A percentile compares a stretch with the other conserved stretches of the same genome.
Conservation (phyloP, 768 basidiomycete species). For the Strobilomyces echinocephalus region DNA sequence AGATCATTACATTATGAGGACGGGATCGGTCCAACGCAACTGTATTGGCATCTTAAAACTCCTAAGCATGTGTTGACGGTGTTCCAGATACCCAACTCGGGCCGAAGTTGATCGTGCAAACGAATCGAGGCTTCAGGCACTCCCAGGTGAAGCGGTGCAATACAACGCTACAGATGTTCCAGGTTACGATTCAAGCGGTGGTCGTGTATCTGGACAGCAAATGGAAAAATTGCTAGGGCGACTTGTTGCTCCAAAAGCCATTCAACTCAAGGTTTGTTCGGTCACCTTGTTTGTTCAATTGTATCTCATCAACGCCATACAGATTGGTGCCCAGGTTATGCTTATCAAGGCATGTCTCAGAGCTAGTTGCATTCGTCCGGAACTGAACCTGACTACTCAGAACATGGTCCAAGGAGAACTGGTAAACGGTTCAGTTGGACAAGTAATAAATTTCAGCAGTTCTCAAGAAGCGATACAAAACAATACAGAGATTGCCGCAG, state of each 20-base stretch:
- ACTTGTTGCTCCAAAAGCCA: slow-evolving; percentile 50
- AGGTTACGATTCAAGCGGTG: slow-evolving; percentile 42
- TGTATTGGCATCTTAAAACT: slow-evolving; percentile 42
- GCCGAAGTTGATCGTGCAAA: slow-evolving; percentile 73
- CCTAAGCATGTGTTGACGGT: not conserved
- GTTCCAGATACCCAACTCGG: slow-evolving; percentile 60
- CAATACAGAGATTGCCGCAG: slow-evolving; percentile 35
- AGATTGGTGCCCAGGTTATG: slow-evolving; percentile 87
- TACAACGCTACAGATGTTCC: slow-evolving; percentile 45
- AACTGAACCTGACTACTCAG: slow-evolving; percentile 30
- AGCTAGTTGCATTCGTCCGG: not conserved
- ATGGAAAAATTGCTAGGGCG: slow-evolving; percentile 48
- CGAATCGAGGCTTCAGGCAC: slow-evolving; percentile 40
- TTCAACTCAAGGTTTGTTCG: slow-evolving; percentile 46
- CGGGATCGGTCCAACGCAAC: slow-evolving; percentile 74
- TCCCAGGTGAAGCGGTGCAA: slow-evolving; percentile 34
- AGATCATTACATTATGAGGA: slow-evolving; percentile 61
- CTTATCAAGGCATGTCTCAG: slow-evolving; percentile 52
- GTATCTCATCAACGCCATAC: slow-evolving; percentile 3
- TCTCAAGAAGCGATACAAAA: slow-evolving; percentile 38
- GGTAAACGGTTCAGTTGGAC: slow-evolving; percentile 69
- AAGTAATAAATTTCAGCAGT: slow-evolving; percentile 45
- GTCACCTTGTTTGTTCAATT: not conserved
- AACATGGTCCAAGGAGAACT: slow-evolving; percentile 64
- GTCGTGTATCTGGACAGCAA: slow-evolving; percentile 31